phyloP scores from a whole-genome alignment of 2,329 filamentous ascomycete species.

The Xylariaceae sp. region DNA sequence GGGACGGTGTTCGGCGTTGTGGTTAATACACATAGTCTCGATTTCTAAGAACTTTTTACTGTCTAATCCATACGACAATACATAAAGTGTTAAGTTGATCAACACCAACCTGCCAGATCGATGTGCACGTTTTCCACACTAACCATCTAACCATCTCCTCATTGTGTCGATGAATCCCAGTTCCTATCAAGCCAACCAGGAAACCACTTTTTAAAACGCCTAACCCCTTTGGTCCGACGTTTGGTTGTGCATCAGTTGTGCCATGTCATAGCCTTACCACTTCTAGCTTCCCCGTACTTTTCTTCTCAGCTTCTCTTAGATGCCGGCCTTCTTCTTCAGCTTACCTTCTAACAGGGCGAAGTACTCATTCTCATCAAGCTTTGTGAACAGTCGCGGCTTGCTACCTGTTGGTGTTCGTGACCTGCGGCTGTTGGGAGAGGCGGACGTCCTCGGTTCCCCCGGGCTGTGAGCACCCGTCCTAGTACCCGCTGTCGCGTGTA shows the following conservation, averaged over 20 bases:
- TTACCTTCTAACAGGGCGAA: slow-evolving; percentile 40
- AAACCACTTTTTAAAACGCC: slow-evolving; percentile 6
- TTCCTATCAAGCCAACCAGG: neutral
- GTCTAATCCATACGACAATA: neutral
- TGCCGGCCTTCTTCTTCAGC: slow-evolving; percentile 17
- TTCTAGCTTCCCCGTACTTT: neutral
- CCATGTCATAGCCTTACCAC: neutral
- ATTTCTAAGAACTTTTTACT: neutral
- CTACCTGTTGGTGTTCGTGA: slow-evolving; percentile 50
- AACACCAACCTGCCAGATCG: neutral
- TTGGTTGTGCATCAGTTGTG: neutral
- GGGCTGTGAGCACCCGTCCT: slow-evolving; percentile 33
- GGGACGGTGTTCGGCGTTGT: slow-evolving; percentile 27
- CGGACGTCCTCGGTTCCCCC: slow-evolving; percentile 33
- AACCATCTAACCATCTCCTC: neutral
- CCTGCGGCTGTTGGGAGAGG: slow-evolving; percentile 52
- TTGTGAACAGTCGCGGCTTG: slow-evolving; percentile 34
- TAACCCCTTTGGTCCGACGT: slow-evolving; percentile 4
- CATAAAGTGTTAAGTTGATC: neutral
- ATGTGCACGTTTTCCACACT: slow-evolving; percentile 5
- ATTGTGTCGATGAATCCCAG: neutral
- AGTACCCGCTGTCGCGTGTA: slow-evolving; percentile 25
- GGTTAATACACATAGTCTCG: slow-evolving; percentile 22
- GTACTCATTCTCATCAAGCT: slow-evolving; percentile 45
- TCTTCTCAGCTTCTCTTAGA: slow-evolving; percentile 4